These are phyloP conservation scores for Boletus rex-veris DNA, from an alignment of 768 basidiomycete species.

Conservation along the genomic window DNA sequence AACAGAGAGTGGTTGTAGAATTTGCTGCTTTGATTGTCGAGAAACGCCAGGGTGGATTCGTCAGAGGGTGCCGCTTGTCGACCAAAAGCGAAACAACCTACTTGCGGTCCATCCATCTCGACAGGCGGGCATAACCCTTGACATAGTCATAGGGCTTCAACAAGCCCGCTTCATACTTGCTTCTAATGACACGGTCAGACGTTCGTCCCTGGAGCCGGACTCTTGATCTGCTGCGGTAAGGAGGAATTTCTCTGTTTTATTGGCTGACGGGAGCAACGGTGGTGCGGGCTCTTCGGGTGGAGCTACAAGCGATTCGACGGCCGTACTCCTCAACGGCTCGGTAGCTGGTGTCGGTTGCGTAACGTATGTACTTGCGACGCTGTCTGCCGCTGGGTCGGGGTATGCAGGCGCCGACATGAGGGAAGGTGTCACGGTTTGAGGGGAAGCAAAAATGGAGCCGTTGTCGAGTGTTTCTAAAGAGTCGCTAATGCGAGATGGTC, in stretches of 20 bases:
- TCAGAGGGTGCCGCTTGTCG: neutral
- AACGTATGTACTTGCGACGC: constrained; percentile 15
- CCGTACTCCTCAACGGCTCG: constrained; percentile 19
- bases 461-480: constrained; percentile 88
- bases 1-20: constrained; percentile 84
- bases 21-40: constrained; percentile 85
- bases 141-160: constrained; percentile 96
- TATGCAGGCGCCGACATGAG: constrained; percentile 43
- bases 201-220: constrained; percentile 84
- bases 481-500: constrained; percentile 46
- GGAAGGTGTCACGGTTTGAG: constrained; percentile 45
- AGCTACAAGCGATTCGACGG: constrained; percentile 20
- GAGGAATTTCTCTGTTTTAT: constrained; percentile 86
- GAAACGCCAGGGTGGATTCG: constrained; percentile 56
- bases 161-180: constrained; percentile 95
- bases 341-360: constrained; percentile 10
- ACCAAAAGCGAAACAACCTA: constrained; percentile 32
- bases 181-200: constrained; percentile 86
- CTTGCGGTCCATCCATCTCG: constrained; percentile 95
- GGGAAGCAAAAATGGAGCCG: constrained; percentile 70
- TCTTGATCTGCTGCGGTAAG: constrained; percentile 94
- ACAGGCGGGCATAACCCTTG: constrained; percentile 88
- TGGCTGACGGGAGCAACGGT: constrained; percentile 64
- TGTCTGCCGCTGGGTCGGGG: constrained; percentile 10
- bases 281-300: constrained; percentile 42